Evolutionary conservation across 805 yeast species (phyloP), one percentile per base, ranked within the genome.

Genomic region (Saturnispora halmiae): DNA sequence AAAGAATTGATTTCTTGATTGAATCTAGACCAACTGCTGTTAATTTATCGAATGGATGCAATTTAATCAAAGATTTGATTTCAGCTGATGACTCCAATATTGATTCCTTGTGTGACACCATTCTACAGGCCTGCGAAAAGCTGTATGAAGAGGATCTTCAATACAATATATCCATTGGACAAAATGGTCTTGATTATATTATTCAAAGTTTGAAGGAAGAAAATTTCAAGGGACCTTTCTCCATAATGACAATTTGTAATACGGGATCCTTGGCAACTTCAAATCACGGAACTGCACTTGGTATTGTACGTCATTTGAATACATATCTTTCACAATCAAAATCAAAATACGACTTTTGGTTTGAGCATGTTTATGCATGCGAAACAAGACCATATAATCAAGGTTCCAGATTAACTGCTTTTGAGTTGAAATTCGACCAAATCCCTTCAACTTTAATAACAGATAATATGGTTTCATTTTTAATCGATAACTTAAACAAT

Each of bases 371-470:
- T 1, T 92, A 78, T 51, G 90, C 95, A 5, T 70, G 90, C 53
- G 98, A 90, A 57, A 90, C 98, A 0, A 73, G 98, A 51, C 98
- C 98, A 1, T 92, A 90, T 58, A 87, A 90, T 59, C 97, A 90
- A 64, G 98, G 98, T 8, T 85, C 96, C 0, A 74, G 95, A 49
- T 67, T 90, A 44, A 90, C 97, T 0, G 88, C 96, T 0, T 90
- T 77, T 60, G 98, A 90, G 59, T 70, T 90, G 34, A 79, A 83
- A 13, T 79, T 82, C 52, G 97, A 90, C 47, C 56, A 73, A 16
- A 84, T 92, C 31, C 97, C 97, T 13, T 78, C 92, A 36, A 85
- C 95, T 1, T 66, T 90, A 45, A 75, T 90, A 46, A 82, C 96
- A 9, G 98, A 90, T 56, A 82, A 86, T 44, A 88, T 90, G 90